phyloP scores from a whole-genome alignment of 176 grass and related monocot genomes.

The Typha latifolia region DNA sequence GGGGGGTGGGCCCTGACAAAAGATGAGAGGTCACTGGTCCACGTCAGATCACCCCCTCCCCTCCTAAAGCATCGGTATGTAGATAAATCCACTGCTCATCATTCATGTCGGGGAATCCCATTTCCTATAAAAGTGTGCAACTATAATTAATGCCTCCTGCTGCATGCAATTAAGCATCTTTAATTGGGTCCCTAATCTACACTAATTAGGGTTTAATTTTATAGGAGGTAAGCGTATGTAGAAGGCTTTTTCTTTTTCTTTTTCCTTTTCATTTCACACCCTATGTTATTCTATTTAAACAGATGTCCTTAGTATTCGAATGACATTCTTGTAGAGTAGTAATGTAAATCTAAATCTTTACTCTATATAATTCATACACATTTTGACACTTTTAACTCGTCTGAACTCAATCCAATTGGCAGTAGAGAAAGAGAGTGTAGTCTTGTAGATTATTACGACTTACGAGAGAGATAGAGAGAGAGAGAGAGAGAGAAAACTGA shows the following conservation, averaged over 20 bases:
- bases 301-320: no score
- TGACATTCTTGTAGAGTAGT: no score
- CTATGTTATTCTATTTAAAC: no score
- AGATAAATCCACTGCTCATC: slow-evolving; percentile 38
- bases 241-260: no score
- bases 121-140: slow-evolving; percentile 20
- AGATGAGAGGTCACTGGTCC: slow-evolving; percentile 79
- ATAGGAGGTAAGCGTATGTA: background rate
- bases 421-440: no score
- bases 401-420: no score
- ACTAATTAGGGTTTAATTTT: no score
- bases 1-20: slow-evolving; percentile 38
- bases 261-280: no score
- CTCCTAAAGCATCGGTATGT: slow-evolving; percentile 54
- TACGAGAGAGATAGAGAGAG: slow-evolving; percentile 28
- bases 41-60: slow-evolving; percentile 57
- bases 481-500: background rate
- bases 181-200: background rate
- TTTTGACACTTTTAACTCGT: no score
- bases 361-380: no score
- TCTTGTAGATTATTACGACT: no score
- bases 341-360: no score
- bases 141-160: background rate
- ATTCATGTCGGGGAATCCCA: slow-evolving; percentile 46
- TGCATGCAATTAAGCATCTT: background rate